phyloP scores from a whole-genome alignment of 495 filamentous ascomycete genomes.

The Penicillium turbatum region DNA sequence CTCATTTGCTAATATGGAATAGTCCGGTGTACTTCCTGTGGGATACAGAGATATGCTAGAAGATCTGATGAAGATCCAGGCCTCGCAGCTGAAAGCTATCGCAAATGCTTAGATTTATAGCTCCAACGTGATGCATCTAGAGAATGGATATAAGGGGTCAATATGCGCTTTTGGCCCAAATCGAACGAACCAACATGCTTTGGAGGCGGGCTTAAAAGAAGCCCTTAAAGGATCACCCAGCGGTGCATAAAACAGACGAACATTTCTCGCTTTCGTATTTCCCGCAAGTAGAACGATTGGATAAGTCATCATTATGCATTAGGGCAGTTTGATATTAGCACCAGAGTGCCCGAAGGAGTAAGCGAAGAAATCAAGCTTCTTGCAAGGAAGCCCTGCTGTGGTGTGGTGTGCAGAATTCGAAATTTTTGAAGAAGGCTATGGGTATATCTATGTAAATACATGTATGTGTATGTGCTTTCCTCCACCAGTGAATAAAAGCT shows the following conservation, averaged over 20 bases:
- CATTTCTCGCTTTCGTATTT: neutral
- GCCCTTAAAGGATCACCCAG: neutral
- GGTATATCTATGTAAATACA: conserved; percentile 4
- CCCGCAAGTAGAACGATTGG: neutral
- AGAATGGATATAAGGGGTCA: neutral
- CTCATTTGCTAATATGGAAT: conserved; percentile 13
- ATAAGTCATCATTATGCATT: no score
- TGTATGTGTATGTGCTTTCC: neutral
- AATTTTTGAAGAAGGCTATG: neutral
- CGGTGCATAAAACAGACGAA: neutral
- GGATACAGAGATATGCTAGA: conserved; percentile 27
- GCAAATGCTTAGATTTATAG: neutral
- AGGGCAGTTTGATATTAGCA: no score
- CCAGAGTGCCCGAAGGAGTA: no score
- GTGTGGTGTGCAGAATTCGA: neutral
- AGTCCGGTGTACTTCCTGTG: conserved; percentile 30
- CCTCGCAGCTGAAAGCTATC: conserved; percentile 18
- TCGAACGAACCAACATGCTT: neutral
- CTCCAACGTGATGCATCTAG: neutral
- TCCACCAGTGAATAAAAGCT: neutral
- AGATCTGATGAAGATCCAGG: conserved; percentile 25
- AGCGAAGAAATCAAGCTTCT: neutral
- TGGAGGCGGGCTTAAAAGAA: neutral
- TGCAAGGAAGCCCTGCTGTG: no score
- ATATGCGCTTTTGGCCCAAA: neutral